Evolutionary conservation across 345 rosid genomes (phyloP).

Genomic region (Sonneratia caseolaris): DNA sequence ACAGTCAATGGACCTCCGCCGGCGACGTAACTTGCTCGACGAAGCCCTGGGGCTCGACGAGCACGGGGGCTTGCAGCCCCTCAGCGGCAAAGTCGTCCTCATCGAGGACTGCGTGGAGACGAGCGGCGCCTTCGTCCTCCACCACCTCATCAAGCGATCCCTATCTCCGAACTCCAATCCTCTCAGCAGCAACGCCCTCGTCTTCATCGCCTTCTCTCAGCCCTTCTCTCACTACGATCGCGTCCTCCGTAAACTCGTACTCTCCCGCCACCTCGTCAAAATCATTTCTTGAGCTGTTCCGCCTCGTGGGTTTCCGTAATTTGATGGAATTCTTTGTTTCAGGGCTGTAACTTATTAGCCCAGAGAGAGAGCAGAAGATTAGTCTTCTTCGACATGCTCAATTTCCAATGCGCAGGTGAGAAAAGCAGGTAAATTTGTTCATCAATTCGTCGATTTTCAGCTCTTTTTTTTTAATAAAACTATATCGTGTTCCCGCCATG

Average conservation of each 20-base stretch:
- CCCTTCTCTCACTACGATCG: conserved; percentile 91
- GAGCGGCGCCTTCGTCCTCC: conserved; percentile 64
- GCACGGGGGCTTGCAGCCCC: conserved; percentile 27
- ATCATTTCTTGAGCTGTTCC: background rate
- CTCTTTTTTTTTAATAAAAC: background rate
- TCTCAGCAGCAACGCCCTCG: conserved; percentile 14
- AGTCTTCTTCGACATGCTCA: conserved; percentile 66
- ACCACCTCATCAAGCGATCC: conserved; percentile 68
- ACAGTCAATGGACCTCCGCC: conserved; percentile 25
- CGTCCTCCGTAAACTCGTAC: conserved; percentile 64
- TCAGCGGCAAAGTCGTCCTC: conserved; percentile 40
- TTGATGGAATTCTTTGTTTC: conserved; percentile 6
- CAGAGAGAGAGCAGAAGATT: conserved; percentile 54
- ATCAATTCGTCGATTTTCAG: conserved; percentile 5
- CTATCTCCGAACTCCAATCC: conserved; percentile 38
- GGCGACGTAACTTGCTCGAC: conserved; percentile 46
- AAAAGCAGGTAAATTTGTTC: conserved; percentile 30
- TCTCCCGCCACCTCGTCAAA: background rate
- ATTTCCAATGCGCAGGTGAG: conserved; percentile 67
- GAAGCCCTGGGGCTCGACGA: conserved; percentile 55
- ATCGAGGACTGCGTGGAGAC: conserved; percentile 85
- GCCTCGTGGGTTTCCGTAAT: background rate
- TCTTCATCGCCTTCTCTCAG: conserved; percentile 69
- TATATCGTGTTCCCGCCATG: background rate
- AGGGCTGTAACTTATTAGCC: conserved; percentile 75